Percentiles rank a stretch among this genome's conserved stretches.
These are phyloP conservation scores for Arthrobotrys sphaeroides DNA, from an alignment of 2,329 filamentous ascomycete genomes.

Conservation along the genomic window DNA sequence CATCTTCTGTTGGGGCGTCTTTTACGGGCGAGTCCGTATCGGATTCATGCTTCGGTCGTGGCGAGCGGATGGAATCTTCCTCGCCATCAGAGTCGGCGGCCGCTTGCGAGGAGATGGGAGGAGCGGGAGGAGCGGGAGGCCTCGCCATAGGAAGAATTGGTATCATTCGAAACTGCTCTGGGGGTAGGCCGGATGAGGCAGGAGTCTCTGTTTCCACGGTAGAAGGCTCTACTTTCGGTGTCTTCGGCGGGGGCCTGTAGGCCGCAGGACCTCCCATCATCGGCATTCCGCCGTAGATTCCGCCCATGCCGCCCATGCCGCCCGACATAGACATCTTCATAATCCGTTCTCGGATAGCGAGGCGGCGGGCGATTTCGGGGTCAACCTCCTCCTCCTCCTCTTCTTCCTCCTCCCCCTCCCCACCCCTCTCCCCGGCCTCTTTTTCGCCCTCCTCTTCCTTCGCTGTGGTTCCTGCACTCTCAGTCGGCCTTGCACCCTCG, in stretches of 20 bases:
- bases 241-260: slow-evolving; percentile 58
- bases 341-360: slow-evolving; percentile 93
- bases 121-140: not conserved
- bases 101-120: not conserved
- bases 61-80: not conserved
- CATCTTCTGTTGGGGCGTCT: slow-evolving; percentile 47
- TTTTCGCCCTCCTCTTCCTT: slow-evolving; percentile 63
- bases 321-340: slow-evolving; percentile 98
- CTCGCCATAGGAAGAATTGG: slow-evolving; percentile 45
- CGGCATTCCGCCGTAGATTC: slow-evolving; percentile 73
- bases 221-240: slow-evolving; percentile 17
- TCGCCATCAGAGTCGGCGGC: slow-evolving; percentile 23
- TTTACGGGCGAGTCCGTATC: slow-evolving; percentile 49
- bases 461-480: slow-evolving; percentile 61
- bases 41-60: slow-evolving; percentile 23
- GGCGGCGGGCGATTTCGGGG: slow-evolving; percentile 82
- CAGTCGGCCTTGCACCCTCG: slow-evolving; percentile 60
- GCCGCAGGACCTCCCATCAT: slow-evolving; percentile 65
- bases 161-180: slow-evolving; percentile 40
- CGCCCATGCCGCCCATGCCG: slow-evolving; percentile 84
- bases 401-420: slow-evolving; percentile 55
- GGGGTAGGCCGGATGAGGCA: slow-evolving; percentile 9
- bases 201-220: slow-evolving; percentile 19
- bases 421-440: slow-evolving; percentile 59
- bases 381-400: slow-evolving; percentile 70